Evolutionary conservation across 2,329 filamentous ascomycete species (phyloP), one percentile per base, ranked within the genome.

Genomic region (Phaeophleospora eucalypticola): DNA sequence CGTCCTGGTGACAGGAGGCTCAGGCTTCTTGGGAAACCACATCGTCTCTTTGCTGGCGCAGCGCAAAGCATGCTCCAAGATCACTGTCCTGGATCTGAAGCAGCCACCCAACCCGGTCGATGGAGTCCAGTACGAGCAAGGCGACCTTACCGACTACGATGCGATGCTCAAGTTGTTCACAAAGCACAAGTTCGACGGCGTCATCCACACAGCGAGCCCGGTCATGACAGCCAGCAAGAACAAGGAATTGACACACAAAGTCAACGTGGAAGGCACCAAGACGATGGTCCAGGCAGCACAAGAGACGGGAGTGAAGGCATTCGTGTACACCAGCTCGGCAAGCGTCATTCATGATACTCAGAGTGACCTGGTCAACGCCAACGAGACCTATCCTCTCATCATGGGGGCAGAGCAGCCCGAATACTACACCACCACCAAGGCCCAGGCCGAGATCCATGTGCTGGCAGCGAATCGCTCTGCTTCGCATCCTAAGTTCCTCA

Each of bases 321-420:
- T 79, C 49, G 70, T 79, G 14, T 76, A 76, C 58, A 78, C 75
- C 15, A 76, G 72, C 57, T 73, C 68, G 18, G 72, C 75, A 4
- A 75, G 72, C 35, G 70, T 78, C 17, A 66, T 77, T 33, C 68
- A 73, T 42, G 71, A 74, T 53, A 68, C 65, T 8, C 54, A 63
- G 35, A 66, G 59, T 36, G 68, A 75, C 55, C 64, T 79, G 34
- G 60, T 74, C 53, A 73, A 77, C 51, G 75, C 71, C 17, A 69
- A 77, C 52, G 73, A 76, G 60, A 61, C 67, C 39, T 77, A 70
- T 59, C 70, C 71, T 16, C 54, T 71, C 47, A 64, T 74, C 21
- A 69, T 69, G 47, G 72, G 71, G 38, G 63, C 68, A 17, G 61
- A 64, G 19, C 74, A 77, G 60, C 71, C 71, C 9, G 72, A 76